These are phyloP conservation scores for Priceomyces haplophilus DNA, from an alignment of 805 yeast genomes.

Conservation along the genomic window DNA sequence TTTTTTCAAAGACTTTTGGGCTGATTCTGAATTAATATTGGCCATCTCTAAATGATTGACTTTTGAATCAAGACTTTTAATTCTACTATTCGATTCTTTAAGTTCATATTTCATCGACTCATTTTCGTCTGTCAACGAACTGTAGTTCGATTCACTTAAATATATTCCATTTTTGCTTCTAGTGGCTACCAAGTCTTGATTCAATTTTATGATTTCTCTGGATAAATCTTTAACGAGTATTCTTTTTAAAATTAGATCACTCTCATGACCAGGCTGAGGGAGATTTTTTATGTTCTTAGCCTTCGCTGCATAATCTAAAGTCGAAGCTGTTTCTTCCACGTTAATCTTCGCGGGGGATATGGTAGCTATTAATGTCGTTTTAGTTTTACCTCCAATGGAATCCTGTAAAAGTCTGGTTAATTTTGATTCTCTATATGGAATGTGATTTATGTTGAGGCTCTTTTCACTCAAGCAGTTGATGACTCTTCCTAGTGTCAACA, in stretches of 20 bases:
- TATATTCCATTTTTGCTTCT: conserved; percentile 63
- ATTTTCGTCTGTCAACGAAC: conserved; percentile 20
- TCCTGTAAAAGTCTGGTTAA: conserved; percentile 73
- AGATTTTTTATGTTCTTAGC: conserved; percentile 75
- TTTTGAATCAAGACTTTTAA: conserved; percentile 7
- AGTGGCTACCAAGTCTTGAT: conserved; percentile 60
- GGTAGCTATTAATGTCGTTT: conserved; percentile 84
- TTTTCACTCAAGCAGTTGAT: conserved; percentile 53
- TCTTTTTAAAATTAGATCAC: conserved; percentile 46
- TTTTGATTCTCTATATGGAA: conserved; percentile 85
- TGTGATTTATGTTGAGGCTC: conserved; percentile 42
- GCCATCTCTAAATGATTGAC: conserved; percentile 6
- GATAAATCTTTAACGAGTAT: conserved; percentile 51
- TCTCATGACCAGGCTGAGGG: conserved; percentile 48
- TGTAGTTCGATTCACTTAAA: conserved; percentile 57
- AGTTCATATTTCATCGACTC: conserved; percentile 26
- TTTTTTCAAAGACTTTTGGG: conserved; percentile 4
- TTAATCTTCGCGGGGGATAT: conserved; percentile 77
- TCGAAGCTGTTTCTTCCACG: conserved; percentile 79
- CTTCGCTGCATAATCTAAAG: conserved; percentile 82
- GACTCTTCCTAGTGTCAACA: conserved; percentile 84
- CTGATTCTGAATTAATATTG: conserved; percentile 4
- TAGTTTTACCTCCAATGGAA: conserved; percentile 83
- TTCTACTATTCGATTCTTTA: conserved; percentile 15
- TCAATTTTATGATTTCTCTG: conserved; percentile 53